Evolutionary conservation across 1,284 basidiomycete genomes (phyloP).

Genomic region (Rhodofomes roseus): DNA sequence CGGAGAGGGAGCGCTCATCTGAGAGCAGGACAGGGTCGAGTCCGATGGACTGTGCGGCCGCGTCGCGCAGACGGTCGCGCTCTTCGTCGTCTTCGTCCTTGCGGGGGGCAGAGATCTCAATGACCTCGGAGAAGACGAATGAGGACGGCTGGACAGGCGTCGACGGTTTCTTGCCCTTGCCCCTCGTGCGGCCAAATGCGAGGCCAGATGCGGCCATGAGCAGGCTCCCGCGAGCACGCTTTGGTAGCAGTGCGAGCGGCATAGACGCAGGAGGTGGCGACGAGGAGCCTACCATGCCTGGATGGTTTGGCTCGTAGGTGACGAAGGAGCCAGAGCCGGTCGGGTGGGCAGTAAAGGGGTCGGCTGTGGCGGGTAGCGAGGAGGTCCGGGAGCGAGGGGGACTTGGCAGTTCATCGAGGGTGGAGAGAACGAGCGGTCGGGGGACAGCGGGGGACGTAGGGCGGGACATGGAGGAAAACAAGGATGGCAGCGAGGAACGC

Average conservation of each 20-base stretch:
- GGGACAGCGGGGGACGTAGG: background rate
- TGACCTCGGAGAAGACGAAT: slow-evolving; percentile 59
- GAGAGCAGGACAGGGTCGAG: slow-evolving; percentile 37
- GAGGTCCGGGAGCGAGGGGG: background rate
- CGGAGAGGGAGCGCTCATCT: slow-evolving; percentile 22
- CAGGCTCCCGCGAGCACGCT: slow-evolving; percentile 21
- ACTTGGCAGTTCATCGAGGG: background rate
- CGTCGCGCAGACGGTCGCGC: slow-evolving; percentile 64
- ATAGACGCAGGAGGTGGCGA: slow-evolving; percentile 13
- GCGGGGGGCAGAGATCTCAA: slow-evolving; percentile 51
- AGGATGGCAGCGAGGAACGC: background rate
- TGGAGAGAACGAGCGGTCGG: background rate
- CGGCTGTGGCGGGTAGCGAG: background rate
- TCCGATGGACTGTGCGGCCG: slow-evolving; percentile 72
- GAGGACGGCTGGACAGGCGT: slow-evolving; percentile 20
- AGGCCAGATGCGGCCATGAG: slow-evolving; percentile 15
- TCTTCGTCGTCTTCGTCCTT: slow-evolving; percentile 64
- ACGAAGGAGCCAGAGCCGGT: slow-evolving; percentile 25
- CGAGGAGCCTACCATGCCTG: slow-evolving; percentile 10
- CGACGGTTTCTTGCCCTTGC: slow-evolving; percentile 34
- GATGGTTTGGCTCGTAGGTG: slow-evolving; percentile 21
- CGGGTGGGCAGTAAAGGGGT: slow-evolving; percentile 29
- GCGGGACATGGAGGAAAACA: slow-evolving; percentile 1
- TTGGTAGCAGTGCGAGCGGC: slow-evolving; percentile 13
- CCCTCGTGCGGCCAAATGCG: slow-evolving; percentile 32